Base-by-base conservation (phyloP, 495 filamentous ascomycete species). In the Xylaria scruposa region DNA sequence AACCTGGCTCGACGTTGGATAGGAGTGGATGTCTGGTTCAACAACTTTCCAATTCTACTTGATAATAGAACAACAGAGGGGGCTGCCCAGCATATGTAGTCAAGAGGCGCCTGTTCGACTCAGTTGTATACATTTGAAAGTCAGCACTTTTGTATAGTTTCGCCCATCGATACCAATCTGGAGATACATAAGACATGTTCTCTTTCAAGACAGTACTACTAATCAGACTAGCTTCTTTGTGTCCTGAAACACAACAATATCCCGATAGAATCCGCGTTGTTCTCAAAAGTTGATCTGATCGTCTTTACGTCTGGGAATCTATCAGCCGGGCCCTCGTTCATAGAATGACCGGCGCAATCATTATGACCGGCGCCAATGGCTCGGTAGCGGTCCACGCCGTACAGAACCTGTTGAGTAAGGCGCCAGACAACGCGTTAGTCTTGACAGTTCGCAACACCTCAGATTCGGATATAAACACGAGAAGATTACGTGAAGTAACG, bases 361-460 rank as follows among this genome's bases (percentile, higher is more conserved):
- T 80, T 47, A 75, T 80, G 33, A 78, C 77, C 10, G 75, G 75
- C 53, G 73, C 73, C 12, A 75, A 75, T 47, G 54, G 75, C 72
- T 84, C 83, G n/a, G 70, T 85, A 24, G 85, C 78, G 7, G 76
- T 84, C 24, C 81, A 75, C 12, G 81, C 84, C 9, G 79, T 83
- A n/a, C 47, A 80, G 17, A 72, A 81, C 26, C 77, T 87, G 29
- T 76, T 86, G 5, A 67, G 70, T 0, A 64, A 74, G 1, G 83
- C 82, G 40, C 79, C 84, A 21, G 58, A 75, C 7, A 75, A 77
- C 65, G 82, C 80, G 0, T 38, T 78, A 1, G 68, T 86, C 38
- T 76, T 81, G 40, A 83, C 82, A 3, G 83, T 86, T 17, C 77
- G 84, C 7, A 81, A 85, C 51, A 40, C 70, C 26, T 80, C 80